Evolutionary conservation across 768 basidiomycete species (phyloP).

Genomic region (Hygrocybe punicea): DNA sequence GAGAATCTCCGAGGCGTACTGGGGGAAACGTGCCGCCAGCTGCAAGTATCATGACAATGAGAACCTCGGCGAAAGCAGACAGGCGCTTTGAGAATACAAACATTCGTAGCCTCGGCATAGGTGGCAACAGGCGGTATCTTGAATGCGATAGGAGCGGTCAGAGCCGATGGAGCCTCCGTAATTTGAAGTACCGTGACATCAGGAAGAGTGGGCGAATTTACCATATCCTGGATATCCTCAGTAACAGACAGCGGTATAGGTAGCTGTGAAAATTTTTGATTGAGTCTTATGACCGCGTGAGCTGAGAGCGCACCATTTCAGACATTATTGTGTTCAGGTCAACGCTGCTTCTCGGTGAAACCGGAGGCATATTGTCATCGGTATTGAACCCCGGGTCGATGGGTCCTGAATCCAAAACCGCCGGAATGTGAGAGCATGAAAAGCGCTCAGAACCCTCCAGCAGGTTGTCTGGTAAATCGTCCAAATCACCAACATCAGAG

Average conservation of each 20-base stretch:
- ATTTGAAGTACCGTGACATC: neutral
- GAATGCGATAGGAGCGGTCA: slow-evolving; percentile 1
- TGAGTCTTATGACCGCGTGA: neutral
- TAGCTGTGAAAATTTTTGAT: neutral
- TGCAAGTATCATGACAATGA: slow-evolving; percentile 11
- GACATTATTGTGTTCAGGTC: no score
- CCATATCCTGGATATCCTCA: neutral
- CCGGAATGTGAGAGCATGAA: no score
- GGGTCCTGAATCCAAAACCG: no score
- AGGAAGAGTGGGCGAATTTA: slow-evolving; percentile 1
- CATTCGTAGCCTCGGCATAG: slow-evolving; percentile 42
- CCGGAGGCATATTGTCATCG: no score
- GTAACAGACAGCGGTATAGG: neutral
- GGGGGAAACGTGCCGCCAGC: slow-evolving; percentile 36
- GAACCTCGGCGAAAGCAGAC: neutral
- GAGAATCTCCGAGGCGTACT: slow-evolving; percentile 9
- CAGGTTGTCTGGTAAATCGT: no score
- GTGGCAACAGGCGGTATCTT: slow-evolving; percentile 28
- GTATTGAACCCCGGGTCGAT: no score
- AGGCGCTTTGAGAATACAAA: slow-evolving; percentile 17
- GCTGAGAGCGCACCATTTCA: neutral
- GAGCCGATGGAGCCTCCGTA: neutral
- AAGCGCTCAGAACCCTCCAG: no score
- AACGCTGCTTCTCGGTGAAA: no score
- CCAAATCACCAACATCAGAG: no score